Evolutionary conservation across 257 asterid species (phyloP).

Genomic region (Phtheirospermum japonicum): DNA sequence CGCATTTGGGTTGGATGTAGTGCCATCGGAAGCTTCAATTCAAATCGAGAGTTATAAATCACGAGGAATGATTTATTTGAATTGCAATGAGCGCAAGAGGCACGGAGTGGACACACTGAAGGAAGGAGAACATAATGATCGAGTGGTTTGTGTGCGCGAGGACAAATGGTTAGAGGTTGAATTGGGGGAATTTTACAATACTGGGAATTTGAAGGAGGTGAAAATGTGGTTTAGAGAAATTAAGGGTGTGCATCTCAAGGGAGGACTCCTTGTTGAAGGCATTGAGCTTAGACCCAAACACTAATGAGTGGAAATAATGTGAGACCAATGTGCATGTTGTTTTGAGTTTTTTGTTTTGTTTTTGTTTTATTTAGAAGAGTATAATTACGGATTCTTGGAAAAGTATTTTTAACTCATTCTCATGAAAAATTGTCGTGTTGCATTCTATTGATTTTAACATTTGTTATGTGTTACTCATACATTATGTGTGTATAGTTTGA

Average conservation of each 20-base stretch:
- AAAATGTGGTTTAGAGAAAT: constrained; percentile 58
- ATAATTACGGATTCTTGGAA: no score
- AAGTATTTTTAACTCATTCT: no score
- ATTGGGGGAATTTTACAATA: constrained; percentile 60
- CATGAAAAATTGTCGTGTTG: no score
- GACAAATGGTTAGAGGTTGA: constrained; percentile 81
- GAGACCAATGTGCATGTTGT: neutral
- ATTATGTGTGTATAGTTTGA: no score
- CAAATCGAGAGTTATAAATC: constrained; percentile 37
- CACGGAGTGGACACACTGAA: constrained; percentile 12
- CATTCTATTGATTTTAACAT: no score
- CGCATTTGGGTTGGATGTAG: constrained; percentile 53
- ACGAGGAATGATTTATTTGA: constrained; percentile 27
- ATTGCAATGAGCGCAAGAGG: constrained; percentile 6
- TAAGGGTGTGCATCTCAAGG: constrained; percentile 64
- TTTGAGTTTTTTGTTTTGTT: no score
- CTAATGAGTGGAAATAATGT: neutral
- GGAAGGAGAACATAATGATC: constrained; percentile 16
- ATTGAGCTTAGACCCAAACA: constrained; percentile 71
- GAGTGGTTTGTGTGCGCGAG: constrained; percentile 34
- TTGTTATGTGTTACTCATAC: no score
- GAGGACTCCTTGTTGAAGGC: constrained; percentile 73
- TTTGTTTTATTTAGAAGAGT: no score
- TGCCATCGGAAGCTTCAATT: constrained; percentile 45
- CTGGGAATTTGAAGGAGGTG: constrained; percentile 43